These are phyloP conservation scores for Epichloe brachyelytri DNA, from an alignment of 2,329 filamentous ascomycete species.

Conservation along the genomic window DNA sequence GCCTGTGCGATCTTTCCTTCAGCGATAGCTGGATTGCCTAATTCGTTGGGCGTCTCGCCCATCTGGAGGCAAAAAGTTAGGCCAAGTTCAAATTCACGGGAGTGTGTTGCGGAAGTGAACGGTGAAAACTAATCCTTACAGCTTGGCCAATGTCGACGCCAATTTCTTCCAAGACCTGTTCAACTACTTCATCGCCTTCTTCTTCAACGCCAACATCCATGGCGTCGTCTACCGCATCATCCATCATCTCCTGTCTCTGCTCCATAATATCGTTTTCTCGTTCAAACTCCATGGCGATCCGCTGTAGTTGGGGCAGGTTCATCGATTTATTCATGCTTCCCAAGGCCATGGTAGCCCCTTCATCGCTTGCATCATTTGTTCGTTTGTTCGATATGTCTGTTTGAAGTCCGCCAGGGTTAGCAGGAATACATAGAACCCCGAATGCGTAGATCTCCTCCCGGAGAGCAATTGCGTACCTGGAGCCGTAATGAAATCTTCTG, in stretches of 20 bases:
- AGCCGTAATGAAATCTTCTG: constrained; percentile 92
- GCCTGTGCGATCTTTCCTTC: constrained; percentile 79
- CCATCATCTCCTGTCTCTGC: constrained; percentile 98
- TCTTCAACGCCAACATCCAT: constrained; percentile 85
- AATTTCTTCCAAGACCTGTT: constrained; percentile 93
- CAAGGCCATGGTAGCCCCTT: constrained; percentile 84
- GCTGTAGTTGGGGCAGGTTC: constrained; percentile 89
- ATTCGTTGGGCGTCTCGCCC: constrained; percentile 76
- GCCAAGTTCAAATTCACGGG: neutral
- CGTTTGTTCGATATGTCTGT: constrained; percentile 92
- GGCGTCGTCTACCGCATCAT: constrained; percentile 94
- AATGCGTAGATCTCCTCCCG: neutral
- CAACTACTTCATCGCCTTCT: constrained; percentile 92
- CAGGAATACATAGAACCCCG: neutral
- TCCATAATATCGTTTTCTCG: constrained; percentile 99
- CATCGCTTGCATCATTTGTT: constrained; percentile 99
- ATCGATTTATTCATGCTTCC: constrained; percentile 97
- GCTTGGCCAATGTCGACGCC: constrained; percentile 83
- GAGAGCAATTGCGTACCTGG: constrained; percentile 45
- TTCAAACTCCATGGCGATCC: constrained; percentile 98
- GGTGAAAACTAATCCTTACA: constrained; percentile 39
- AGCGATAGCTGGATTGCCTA: constrained; percentile 59
- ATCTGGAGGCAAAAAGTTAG: constrained; percentile 42
- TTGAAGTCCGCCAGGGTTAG: constrained; percentile 5
- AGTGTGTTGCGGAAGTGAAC: neutral